phyloP scores from a whole-genome alignment of 2,329 filamentous ascomycete genomes.

The Pseudogymnoascus sp. region DNA sequence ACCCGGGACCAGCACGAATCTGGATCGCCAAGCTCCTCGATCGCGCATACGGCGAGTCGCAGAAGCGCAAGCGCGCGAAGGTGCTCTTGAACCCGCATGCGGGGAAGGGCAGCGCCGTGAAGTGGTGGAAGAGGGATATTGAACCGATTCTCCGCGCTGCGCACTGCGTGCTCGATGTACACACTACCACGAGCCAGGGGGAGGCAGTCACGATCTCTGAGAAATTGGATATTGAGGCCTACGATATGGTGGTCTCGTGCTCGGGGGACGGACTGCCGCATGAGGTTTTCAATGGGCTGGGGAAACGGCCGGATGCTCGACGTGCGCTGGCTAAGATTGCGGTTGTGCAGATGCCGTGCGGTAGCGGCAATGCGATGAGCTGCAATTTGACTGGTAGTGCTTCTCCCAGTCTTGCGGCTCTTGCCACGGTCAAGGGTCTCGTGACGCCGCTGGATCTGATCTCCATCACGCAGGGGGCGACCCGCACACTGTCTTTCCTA shows the following conservation, averaged over 20 bases:
- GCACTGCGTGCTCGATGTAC: conserved; percentile 64
- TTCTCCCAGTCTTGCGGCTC: conserved; percentile 64
- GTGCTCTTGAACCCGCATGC: conserved; percentile 87
- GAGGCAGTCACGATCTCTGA: conserved; percentile 73
- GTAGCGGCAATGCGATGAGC: conserved; percentile 89
- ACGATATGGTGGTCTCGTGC: conserved; percentile 79
- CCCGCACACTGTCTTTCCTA: conserved; percentile 73
- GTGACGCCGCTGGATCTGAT: conserved; percentile 78
- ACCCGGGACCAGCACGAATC: conserved; percentile 35
- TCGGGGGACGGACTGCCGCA: conserved; percentile 88
- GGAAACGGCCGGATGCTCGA: conserved; percentile 63
- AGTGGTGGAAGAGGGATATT: conserved; percentile 65
- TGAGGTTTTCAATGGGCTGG: conserved; percentile 91
- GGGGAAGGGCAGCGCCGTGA: conserved; percentile 68
- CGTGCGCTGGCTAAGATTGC: conserved; percentile 69
- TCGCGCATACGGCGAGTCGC: conserved; percentile 61
- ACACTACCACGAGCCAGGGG: conserved; percentile 61
- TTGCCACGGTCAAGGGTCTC: conserved; percentile 80
- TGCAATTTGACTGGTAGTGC: conserved; percentile 81
- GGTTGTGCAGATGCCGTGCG: conserved; percentile 81
- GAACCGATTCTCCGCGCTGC: conserved; percentile 79
- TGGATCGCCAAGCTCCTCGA: conserved; percentile 62
- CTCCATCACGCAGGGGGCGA: conserved; percentile 74
- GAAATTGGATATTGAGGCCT: conserved; percentile 67
- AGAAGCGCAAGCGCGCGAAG: conserved; percentile 69